These are phyloP conservation scores for Acidomyces sp. DNA, from an alignment of 495 filamentous ascomycete genomes.

Conservation along the genomic window DNA sequence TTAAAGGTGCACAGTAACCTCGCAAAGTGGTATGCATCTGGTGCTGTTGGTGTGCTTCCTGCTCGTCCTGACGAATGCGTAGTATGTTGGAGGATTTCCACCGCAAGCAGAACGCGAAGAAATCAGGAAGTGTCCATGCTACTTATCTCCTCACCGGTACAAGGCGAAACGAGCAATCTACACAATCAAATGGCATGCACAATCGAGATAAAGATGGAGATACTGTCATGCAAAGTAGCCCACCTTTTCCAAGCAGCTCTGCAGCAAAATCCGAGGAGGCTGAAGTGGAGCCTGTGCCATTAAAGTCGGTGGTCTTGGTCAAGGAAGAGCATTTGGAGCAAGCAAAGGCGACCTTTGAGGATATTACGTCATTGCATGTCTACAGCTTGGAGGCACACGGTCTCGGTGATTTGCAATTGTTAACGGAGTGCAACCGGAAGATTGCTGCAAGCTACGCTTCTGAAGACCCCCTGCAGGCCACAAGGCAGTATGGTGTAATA, in stretches of 20 bases:
- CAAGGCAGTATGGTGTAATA: slow-evolving; percentile 54
- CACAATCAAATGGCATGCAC: slow-evolving; percentile 25
- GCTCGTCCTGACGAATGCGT: neutral
- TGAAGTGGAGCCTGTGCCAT: slow-evolving; percentile 30
- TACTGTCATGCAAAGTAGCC: slow-evolving; percentile 60
- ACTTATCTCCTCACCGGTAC: slow-evolving; percentile 74
- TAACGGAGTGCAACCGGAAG: slow-evolving; percentile 55
- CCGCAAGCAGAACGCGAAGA: slow-evolving; percentile 60
- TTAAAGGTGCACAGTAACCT: slow-evolving; percentile 68
- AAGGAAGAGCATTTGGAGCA: slow-evolving; percentile 72
- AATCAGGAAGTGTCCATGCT: slow-evolving; percentile 61
- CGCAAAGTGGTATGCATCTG: slow-evolving; percentile 73
- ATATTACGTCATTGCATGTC: slow-evolving; percentile 64
- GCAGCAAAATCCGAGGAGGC: slow-evolving; percentile 38
- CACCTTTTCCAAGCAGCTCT: slow-evolving; percentile 43
- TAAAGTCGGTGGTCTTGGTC: slow-evolving; percentile 54
- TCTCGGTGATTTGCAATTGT: slow-evolving; percentile 60
- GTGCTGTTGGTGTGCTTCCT: neutral
- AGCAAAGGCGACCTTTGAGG: slow-evolving; percentile 51
- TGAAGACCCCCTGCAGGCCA: slow-evolving; percentile 51
- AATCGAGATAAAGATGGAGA: slow-evolving; percentile 46
- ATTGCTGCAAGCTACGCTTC: slow-evolving; percentile 37
- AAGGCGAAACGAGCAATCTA: slow-evolving; percentile 18
- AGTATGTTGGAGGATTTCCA: slow-evolving; percentile 92
- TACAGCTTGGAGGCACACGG: slow-evolving; percentile 69